A percentile compares a stretch with the other conserved stretches of the same genome.
phyloP scores from a whole-genome alignment of 768 basidiomycete genomes.

The Lyophyllum shimeji region DNA sequence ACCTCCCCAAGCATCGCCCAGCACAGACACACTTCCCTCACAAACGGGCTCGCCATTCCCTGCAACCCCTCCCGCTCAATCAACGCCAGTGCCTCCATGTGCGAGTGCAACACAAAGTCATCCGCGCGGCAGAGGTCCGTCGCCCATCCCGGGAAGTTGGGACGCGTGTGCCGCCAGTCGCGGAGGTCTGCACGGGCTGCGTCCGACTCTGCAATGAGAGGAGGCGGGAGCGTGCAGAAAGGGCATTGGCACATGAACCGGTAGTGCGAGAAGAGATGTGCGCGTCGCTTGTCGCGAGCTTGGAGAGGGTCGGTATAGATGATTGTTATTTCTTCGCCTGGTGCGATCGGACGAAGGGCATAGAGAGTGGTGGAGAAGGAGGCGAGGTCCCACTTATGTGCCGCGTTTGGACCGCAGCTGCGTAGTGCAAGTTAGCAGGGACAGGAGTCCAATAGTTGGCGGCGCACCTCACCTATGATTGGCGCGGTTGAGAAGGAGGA shows the following conservation, averaged over 20 bases:
- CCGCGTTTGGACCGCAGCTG: slow-evolving; percentile 46
- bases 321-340: slow-evolving; percentile 45
- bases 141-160: slow-evolving; percentile 38
- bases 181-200: slow-evolving; percentile 10
- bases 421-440: background rate
- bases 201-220: slow-evolving; percentile 9
- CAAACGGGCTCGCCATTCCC: slow-evolving; percentile 37
- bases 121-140: slow-evolving; percentile 40
- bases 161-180: slow-evolving; percentile 16
- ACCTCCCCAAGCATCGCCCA: slow-evolving; percentile 41
- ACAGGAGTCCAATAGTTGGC: background rate
- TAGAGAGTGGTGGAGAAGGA: slow-evolving; percentile 39
- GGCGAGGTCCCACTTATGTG: slow-evolving; percentile 39
- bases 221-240: slow-evolving; percentile 29
- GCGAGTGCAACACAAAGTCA: slow-evolving; percentile 36
- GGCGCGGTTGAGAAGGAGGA: slow-evolving; percentile 38
- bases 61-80: slow-evolving; percentile 42
- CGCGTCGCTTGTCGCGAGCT: slow-evolving; percentile 31
- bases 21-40: slow-evolving; percentile 42
- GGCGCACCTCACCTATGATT: slow-evolving; percentile 39
- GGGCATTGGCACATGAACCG: slow-evolving; percentile 41
- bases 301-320: slow-evolving; percentile 43
- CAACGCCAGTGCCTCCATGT: slow-evolving; percentile 35
- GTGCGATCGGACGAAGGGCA: slow-evolving; percentile 36
- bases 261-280: slow-evolving; percentile 36